Percentiles rank a stretch among this genome's conserved stretches.
phyloP scores from a whole-genome alignment of 2,329 filamentous ascomycete species.

The Colletotrichum phormii region DNA sequence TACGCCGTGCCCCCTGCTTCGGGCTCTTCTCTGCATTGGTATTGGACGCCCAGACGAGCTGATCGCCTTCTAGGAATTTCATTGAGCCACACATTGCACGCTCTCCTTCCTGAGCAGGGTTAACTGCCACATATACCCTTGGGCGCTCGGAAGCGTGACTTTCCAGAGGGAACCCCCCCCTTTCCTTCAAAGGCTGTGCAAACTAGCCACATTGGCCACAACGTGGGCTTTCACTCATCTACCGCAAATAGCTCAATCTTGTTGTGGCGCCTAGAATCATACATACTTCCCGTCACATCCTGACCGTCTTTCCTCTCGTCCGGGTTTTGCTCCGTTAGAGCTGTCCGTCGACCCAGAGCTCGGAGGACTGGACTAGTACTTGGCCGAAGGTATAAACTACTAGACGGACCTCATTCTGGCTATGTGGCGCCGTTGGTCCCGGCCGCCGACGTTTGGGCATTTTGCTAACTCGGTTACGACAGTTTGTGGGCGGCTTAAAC shows the following conservation, averaged over 20 bases:
- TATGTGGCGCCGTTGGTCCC: constrained; percentile 20
- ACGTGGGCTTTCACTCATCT: constrained; percentile 30
- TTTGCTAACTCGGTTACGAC: constrained; percentile 18
- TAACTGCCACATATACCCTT: constrained; percentile 34
- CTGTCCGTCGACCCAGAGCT: constrained; percentile 4
- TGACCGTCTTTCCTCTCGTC: constrained; percentile 11
- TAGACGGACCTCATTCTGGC: constrained; percentile 10
- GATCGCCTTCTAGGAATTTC: constrained; percentile 36
- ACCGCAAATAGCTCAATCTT: constrained; percentile 38
- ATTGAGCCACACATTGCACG: constrained; percentile 29
- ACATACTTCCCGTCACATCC: constrained; percentile 25
- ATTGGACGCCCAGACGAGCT: constrained; percentile 35
- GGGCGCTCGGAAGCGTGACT: constrained; percentile 30
- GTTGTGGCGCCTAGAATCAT: constrained; percentile 32
- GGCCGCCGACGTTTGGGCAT: not conserved
- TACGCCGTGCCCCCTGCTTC: constrained; percentile 32
- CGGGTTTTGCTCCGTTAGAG: constrained; percentile 16
- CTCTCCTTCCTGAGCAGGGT: constrained; percentile 31
- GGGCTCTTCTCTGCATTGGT: constrained; percentile 37
- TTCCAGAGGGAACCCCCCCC: constrained; percentile 19
- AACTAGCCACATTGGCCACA: constrained; percentile 37
- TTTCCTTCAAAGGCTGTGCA: constrained; percentile 32
- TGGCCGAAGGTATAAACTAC: constrained; percentile 34
- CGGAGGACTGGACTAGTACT: constrained; percentile 28
- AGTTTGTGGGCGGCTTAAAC: constrained; percentile 34